phyloP scores from a whole-genome alignment of 106 monocot species.

The Gastrodia elata region DNA sequence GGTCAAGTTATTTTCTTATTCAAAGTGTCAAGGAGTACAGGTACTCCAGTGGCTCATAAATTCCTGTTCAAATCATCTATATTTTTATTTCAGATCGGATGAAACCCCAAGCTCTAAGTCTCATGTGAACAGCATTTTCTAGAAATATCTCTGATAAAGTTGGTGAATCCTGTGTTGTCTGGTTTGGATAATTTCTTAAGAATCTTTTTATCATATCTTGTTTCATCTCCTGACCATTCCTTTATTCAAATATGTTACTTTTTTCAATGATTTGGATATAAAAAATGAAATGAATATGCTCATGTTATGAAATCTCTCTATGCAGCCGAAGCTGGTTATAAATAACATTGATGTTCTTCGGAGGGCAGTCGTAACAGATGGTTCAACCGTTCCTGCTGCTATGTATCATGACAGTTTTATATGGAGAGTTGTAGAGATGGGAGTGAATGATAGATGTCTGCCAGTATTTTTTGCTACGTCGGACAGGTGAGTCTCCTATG shows the following conservation, averaged over 20 bases:
- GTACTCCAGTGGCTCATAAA: too few relatives aligned
- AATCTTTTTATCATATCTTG: not conserved
- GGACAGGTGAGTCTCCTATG: constrained; percentile 44
- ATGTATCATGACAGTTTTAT: constrained; percentile 87
- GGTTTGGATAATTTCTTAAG: not conserved
- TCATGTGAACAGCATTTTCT: not conserved
- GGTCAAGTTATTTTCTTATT: too few relatives aligned
- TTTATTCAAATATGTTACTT: not conserved
- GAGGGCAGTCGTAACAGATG: constrained; percentile 47
- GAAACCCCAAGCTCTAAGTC: not conserved
- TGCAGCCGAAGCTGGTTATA: constrained; percentile 89
- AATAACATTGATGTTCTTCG: constrained; percentile 82
- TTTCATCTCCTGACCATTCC: not conserved
- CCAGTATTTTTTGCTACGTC: constrained; percentile 73
- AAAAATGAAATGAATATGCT: not conserved
- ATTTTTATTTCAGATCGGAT: not conserved
- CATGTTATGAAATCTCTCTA: not conserved
- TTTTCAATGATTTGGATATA: not conserved
- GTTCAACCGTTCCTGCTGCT: constrained; percentile 50
- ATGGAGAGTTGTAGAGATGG: constrained; percentile 78
- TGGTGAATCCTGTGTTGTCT: not conserved
- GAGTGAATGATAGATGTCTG: constrained; percentile 72
- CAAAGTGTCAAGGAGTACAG: too few relatives aligned
- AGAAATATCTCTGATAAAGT: not conserved
- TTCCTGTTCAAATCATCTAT: not conserved